A percentile compares a stretch with the other conserved stretches of the same genome.
phyloP scores from a whole-genome alignment of 2,329 filamentous ascomycete genomes.

The Cordyceps militaris region DNA sequence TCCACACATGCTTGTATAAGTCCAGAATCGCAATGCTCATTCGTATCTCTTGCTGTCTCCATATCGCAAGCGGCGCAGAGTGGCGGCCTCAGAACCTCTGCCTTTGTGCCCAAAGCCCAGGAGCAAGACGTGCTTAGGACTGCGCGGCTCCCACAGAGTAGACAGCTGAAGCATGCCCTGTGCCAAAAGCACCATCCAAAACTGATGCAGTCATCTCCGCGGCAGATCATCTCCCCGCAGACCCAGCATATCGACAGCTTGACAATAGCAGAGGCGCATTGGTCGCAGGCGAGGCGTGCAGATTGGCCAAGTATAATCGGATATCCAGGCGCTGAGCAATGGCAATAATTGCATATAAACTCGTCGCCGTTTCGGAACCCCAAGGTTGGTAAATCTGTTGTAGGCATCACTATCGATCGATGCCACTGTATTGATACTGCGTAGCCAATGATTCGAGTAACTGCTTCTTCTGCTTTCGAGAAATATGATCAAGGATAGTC shows the following conservation, averaged over 20 bases:
- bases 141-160: slow-evolving; percentile 40
- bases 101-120: slow-evolving; percentile 24
- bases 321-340: slow-evolving; percentile 30
- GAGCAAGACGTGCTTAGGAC: slow-evolving; percentile 17
- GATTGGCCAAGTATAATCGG: slow-evolving; percentile 38
- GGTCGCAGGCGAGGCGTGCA: slow-evolving; percentile 41
- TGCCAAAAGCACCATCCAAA: slow-evolving; percentile 58
- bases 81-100: slow-evolving; percentile 41
- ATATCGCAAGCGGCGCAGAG: slow-evolving; percentile 42
- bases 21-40: slow-evolving; percentile 17
- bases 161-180: slow-evolving; percentile 47
- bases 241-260: slow-evolving; percentile 52
- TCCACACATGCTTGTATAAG: slow-evolving; percentile 36
- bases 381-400: neutral
- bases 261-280: slow-evolving; percentile 41
- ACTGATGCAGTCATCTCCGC: slow-evolving; percentile 48
- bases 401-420: neutral
- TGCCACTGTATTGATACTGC: neutral
- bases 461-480: neutral
- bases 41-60: slow-evolving; percentile 31
- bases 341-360: slow-evolving; percentile 53
- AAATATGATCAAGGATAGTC: neutral
- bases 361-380: slow-evolving; percentile 9
- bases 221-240: slow-evolving; percentile 47
- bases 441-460: neutral